Percentiles rank a stretch among this genome's conserved stretches.
These are phyloP conservation scores for Globisporangium uncinulatum DNA, from an alignment of 352 stramenopile genomes.

Conservation along the genomic window DNA sequence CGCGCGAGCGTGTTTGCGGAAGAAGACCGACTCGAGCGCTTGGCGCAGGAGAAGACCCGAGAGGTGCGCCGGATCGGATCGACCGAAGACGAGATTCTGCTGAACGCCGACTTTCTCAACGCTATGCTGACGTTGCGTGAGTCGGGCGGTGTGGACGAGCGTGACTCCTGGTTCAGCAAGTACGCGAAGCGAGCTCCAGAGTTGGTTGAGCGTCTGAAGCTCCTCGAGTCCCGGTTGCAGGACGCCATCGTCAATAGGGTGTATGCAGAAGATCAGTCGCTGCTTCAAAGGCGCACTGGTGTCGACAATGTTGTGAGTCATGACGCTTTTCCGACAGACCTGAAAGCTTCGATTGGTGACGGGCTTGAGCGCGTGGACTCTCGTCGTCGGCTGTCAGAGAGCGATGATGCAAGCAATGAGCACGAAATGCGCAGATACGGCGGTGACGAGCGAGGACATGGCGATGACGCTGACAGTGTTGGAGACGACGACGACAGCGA, in stretches of 20 bases:
- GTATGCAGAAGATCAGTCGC: neutral
- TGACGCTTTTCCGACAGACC: too few relatives aligned
- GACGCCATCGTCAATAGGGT: conserved; percentile 13
- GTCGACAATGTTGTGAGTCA: neutral
- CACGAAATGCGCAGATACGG: neutral
- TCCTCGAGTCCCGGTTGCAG: conserved; percentile 34
- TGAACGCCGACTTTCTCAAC: conserved; percentile 58
- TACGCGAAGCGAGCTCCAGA: conserved; percentile 45
- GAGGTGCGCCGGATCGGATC: conserved; percentile 35
- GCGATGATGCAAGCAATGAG: neutral
- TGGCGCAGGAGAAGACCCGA: conserved; percentile 23
- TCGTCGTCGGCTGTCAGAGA: neutral
- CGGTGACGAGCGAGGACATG: neutral
- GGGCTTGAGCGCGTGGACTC: neutral
- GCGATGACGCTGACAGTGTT: neutral
- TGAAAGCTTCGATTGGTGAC: neutral
- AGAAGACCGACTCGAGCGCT: conserved; percentile 35
- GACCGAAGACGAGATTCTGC: conserved; percentile 48
- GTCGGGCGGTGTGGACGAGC: conserved; percentile 7
- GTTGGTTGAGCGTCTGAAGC: conserved; percentile 37
- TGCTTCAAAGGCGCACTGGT: neutral
- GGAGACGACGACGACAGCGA: neutral
- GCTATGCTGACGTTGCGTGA: conserved; percentile 26
- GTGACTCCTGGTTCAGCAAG: conserved; percentile 30
- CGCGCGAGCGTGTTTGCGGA: conserved; percentile 31